Evolutionary conservation across 306 rosid species (phyloP).

Genomic region (Benincasa hispida): DNA sequence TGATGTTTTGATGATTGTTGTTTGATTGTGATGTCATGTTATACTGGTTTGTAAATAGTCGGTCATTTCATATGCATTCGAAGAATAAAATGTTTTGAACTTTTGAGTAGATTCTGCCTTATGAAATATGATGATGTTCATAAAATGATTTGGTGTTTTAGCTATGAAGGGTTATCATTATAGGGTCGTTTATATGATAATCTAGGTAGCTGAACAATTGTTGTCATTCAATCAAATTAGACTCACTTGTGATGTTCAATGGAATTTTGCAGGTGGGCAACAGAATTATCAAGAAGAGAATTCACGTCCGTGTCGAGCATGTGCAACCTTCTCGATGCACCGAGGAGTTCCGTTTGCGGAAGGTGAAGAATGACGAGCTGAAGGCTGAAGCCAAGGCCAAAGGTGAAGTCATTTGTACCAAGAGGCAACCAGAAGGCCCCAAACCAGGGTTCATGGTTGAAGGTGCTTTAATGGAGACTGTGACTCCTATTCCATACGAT

Average conservation of each 20-base stretch:
- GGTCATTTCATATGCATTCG: background rate
- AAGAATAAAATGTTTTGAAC: background rate
- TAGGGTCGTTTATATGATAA: background rate
- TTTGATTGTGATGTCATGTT: background rate
- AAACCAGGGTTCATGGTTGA: constrained; percentile 94
- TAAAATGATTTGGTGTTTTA: background rate
- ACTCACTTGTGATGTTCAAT: background rate
- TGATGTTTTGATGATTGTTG: background rate
- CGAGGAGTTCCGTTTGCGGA: constrained; percentile 62
- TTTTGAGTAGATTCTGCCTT: background rate
- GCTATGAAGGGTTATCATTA: background rate
- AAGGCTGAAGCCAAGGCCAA: constrained; percentile 77
- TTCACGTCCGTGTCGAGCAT: constrained; percentile 90
- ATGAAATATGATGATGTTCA: background rate
- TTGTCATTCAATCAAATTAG: background rate
- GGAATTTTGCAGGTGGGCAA: constrained; percentile 50
- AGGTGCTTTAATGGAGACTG: constrained; percentile 77
- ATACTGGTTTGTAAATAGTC: background rate
- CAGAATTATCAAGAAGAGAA: constrained; percentile 64
- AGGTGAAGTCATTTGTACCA: constrained; percentile 67
- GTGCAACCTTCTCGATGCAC: constrained; percentile 77
- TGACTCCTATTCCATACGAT: constrained; percentile 91
- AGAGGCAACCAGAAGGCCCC: constrained; percentile 85
- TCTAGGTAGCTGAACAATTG: background rate
- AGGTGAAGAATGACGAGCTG: constrained; percentile 51